A percentile compares a stretch with the other conserved stretches of the same genome.
Evolutionary conservation across 768 basidiomycete genomes (phyloP).

Genomic region (Tephrocybe sp.): DNA sequence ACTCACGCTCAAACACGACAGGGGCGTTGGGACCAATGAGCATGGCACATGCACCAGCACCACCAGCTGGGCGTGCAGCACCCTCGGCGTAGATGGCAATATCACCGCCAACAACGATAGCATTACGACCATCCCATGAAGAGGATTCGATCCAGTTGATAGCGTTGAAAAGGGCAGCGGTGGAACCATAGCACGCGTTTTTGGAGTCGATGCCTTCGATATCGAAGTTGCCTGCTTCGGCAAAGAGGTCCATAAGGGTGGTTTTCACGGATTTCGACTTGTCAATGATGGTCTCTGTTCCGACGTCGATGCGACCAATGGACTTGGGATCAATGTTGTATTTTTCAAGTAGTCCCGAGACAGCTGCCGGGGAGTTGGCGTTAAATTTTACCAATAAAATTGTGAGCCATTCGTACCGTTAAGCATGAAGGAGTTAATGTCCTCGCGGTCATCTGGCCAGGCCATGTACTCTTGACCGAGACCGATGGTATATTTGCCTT

Average conservation of each 20-base stretch:
- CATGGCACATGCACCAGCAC: constrained; percentile 93
- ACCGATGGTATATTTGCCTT: constrained; percentile 99
- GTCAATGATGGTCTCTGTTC: constrained; percentile 99
- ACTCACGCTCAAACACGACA: constrained; percentile 91
- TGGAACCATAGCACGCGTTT: constrained; percentile 99
- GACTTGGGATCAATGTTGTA: constrained; percentile 95
- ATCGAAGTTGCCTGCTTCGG: constrained; percentile 89
- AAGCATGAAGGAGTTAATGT: constrained; percentile 97
- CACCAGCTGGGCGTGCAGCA: constrained; percentile 91
- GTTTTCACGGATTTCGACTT: constrained; percentile 99
- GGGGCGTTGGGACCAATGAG: constrained; percentile 97
- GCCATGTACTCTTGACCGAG: constrained; percentile 99
- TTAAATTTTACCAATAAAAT: not conserved
- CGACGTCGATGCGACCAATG: constrained; percentile 97
- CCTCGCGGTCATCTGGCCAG: constrained; percentile 97
- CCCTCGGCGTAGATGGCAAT: constrained; percentile 99
- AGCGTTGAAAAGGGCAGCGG: constrained; percentile 98
- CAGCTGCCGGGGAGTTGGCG: constrained; percentile 50
- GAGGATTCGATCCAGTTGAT: constrained; percentile 97
- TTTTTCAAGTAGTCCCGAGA: constrained; percentile 86
- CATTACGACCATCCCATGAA: constrained; percentile 97
- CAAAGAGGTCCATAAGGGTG: constrained; percentile 97
- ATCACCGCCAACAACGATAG: constrained; percentile 95
- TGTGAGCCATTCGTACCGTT: constrained; percentile 60
- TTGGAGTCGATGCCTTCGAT: constrained; percentile 99